These are phyloP conservation scores for Heritiera fomes DNA, from an alignment of 345 rosid species.

Conservation along the genomic window DNA sequence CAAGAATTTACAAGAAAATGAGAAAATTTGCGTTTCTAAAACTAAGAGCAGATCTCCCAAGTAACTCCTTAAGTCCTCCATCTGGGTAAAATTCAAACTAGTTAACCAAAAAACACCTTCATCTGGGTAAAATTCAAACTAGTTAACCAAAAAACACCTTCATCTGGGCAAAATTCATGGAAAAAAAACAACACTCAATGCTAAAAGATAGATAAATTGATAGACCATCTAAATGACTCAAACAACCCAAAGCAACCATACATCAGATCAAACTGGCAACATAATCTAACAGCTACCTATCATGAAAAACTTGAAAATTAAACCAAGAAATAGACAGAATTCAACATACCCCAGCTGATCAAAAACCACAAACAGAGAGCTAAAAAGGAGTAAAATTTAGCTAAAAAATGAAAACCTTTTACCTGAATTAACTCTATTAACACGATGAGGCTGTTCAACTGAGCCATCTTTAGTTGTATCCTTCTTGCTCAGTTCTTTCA, in stretches of 20 bases:
- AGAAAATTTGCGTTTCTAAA: conserved; percentile 21
- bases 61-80: conserved; percentile 11
- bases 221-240: conserved; percentile 6
- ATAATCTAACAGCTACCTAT: conserved; percentile 22
- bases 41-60: conserved; percentile 46
- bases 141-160: conserved; percentile 15
- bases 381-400: conserved; percentile 1
- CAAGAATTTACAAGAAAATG: conserved; percentile 18
- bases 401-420: conserved; percentile 9
- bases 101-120: conserved; percentile 16
- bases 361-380: conserved; percentile 16
- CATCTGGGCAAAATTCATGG: conserved; percentile 22
- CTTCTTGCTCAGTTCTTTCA: conserved; percentile 72
- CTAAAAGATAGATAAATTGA: conserved; percentile 13
- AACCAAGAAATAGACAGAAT: conserved; percentile 32
- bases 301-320: conserved; percentile 32
- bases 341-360: conserved; percentile 35
- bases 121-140: conserved; percentile 22
- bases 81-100: conserved; percentile 13
- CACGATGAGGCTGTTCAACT: conserved; percentile 68
- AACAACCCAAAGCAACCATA: conserved; percentile 15
- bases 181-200: conserved; percentile 13
- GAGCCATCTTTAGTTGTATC: conserved; percentile 76
- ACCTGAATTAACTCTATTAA: conserved; percentile 69
- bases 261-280: conserved; percentile 46